These are phyloP conservation scores for Knoxia roxburghii DNA, from an alignment of 257 asterid species.

Conservation along the genomic window DNA sequence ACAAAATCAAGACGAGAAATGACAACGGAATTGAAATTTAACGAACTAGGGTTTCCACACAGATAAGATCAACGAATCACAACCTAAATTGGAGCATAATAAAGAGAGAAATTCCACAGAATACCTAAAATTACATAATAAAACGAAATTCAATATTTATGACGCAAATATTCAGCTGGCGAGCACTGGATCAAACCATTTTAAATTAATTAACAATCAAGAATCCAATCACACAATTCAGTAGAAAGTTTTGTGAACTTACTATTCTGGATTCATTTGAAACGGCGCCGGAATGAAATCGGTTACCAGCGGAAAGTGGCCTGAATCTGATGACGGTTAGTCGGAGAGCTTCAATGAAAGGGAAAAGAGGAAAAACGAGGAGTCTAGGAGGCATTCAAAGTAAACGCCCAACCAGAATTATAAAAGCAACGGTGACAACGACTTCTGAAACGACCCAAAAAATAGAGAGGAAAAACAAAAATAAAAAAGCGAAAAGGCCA, in stretches of 20 bases:
- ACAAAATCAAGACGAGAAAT: not conserved
- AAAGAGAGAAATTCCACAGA: not conserved
- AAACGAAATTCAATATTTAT: not conserved
- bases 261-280: slow-evolving; percentile 34
- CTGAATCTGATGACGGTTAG: slow-evolving; percentile 9
- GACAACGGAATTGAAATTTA: not conserved
- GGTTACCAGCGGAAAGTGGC: slow-evolving; percentile 8
- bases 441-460: not conserved
- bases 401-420: not conserved
- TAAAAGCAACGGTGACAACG: not conserved
- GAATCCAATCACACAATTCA: not conserved
- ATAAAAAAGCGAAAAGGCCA: no score
- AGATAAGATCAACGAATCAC: not conserved
- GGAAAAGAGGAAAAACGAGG: not conserved
- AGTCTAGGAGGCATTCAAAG: not conserved
- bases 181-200: not conserved
- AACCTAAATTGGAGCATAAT: not conserved
- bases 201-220: not conserved
- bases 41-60: slow-evolving; percentile 5
- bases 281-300: slow-evolving; percentile 13
- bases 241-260: not conserved
- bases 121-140: no score
- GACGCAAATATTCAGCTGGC: not conserved
- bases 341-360: slow-evolving; percentile 8
- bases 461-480: no score